A percentile compares a stretch with the other conserved stretches of the same genome.
Conservation (phyloP, 768 basidiomycete genomes). For the Hygrocybe coccinea region DNA sequence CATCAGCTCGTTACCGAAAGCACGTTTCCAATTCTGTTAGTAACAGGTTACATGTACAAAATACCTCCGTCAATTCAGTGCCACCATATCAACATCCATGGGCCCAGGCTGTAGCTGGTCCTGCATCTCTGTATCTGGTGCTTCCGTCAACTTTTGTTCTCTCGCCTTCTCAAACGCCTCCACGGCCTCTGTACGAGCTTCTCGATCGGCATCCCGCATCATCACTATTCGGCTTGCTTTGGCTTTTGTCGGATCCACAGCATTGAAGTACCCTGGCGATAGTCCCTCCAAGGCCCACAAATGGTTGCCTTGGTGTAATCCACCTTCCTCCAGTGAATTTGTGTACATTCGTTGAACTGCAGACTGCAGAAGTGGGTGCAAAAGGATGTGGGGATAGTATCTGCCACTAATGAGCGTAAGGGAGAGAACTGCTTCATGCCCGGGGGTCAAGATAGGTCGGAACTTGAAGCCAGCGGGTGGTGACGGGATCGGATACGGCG, state of each 20-base stretch:
- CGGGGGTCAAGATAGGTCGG: constrained; percentile 57
- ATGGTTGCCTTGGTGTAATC: constrained; percentile 42
- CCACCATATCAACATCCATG: constrained; percentile 7
- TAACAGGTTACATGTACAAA: no score
- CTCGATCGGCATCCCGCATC: constrained; percentile 57
- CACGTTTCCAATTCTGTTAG: no score
- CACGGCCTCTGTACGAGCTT: constrained; percentile 42
- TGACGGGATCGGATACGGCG: constrained; percentile 45
- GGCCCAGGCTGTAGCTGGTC: background rate
- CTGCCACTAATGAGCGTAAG: constrained; percentile 70
- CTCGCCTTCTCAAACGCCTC: constrained; percentile 31
- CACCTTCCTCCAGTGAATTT: constrained; percentile 30
- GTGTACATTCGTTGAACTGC: constrained; percentile 38
- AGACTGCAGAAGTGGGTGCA: constrained; percentile 54
- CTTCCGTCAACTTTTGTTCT: constrained; percentile 1
- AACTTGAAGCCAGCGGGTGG: constrained; percentile 68
- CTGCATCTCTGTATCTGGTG: background rate
- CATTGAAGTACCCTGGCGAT: constrained; percentile 58
- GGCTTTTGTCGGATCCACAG: constrained; percentile 63
- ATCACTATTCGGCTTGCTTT: constrained; percentile 48
- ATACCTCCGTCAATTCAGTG: no score
- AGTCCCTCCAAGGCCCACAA: constrained; percentile 73
- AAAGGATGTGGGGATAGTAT: constrained; percentile 71
- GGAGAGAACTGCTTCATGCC: constrained; percentile 61
- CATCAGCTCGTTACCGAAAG: no score